Base-by-base conservation (phyloP, 768 basidiomycete genomes). In the Lactarius akahatsu region DNA sequence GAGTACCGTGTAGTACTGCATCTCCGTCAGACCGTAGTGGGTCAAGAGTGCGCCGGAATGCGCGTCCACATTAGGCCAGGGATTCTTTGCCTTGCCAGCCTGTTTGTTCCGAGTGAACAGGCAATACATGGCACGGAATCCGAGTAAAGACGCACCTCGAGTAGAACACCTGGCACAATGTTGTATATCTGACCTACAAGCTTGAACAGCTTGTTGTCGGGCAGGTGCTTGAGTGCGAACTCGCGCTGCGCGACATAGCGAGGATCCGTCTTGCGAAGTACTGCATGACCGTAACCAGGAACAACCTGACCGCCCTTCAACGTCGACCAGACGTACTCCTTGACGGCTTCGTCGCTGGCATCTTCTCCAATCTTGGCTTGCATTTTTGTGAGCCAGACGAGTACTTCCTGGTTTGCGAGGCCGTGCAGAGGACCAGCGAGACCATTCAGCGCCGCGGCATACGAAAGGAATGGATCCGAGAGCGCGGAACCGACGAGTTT, bases 351-450 rank as follows among this genome's bases (percentile, higher is more conserved):
- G 74, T 97, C 92, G 23, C 85, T 83, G 11, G 93, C 88, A 71
- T 88, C 83, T 75, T 92, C 87, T 63, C 96, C 96, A 68, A 98
- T 88, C 80, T 90, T 85, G 62, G 82, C 73, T 77, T 95, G 91
- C 94, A 98, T 96, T 82, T 91, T 93, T 77, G 87, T 87, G 66
- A 97, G 81, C 95, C 96, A 98, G 74, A 93, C 76, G 61, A 98
- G 84, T 41, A 98, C 96, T 77, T 98, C 96, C 80, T 98, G 96
- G 83, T 98, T 96, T 47, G 94, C 93, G 43, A 96, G 87, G 74
- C 96, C 96, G 79, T 98, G 96, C 11, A 98, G 87, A 47, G 96
- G 96, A 36, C 96, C 96, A 57, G 96, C 96, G 52, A 98, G 88
- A 80, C 96, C 96, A 72, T 96, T 96, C 67, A 98, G 81, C 38